phyloP scores from a whole-genome alignment of 2,329 filamentous ascomycete species.

The Colletotrichum sp. region DNA sequence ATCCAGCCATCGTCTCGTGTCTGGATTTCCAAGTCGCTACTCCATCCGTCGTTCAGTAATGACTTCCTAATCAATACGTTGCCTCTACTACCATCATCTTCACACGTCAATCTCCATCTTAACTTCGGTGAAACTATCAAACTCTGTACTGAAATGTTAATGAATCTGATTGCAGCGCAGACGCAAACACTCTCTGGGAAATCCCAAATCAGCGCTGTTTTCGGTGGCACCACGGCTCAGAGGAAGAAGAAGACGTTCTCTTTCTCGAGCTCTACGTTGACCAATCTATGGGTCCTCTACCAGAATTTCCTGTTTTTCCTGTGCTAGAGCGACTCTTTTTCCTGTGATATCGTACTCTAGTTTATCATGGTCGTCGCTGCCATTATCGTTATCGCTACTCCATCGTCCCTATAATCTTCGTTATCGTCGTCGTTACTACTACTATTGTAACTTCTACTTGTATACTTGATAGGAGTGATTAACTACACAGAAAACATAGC shows the following conservation, averaged over 20 bases:
- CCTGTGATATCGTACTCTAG: too few species aligned
- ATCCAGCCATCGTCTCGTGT: background rate
- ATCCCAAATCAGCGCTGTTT: background rate
- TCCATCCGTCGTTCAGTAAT: background rate
- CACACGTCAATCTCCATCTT: background rate
- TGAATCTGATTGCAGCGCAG: background rate
- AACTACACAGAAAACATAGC: too few species aligned
- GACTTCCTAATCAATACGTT: background rate
- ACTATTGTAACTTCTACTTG: too few species aligned
- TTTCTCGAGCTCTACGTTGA: background rate
- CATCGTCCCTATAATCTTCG: too few species aligned
- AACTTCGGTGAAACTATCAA: background rate
- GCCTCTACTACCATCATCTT: background rate
- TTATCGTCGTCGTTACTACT: too few species aligned
- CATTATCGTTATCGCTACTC: too few species aligned
- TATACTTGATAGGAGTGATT: too few species aligned
- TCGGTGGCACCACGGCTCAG: background rate
- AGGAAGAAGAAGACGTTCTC: background rate
- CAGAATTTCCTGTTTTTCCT: background rate
- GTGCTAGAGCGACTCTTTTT: too few species aligned
- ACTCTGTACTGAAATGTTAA: background rate
- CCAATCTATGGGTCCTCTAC: background rate
- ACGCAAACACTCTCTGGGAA: background rate
- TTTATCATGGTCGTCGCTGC: too few species aligned
- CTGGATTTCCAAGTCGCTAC: background rate